Conservation (phyloP, 805 yeast species). For the Kazachstania africana region DNA sequence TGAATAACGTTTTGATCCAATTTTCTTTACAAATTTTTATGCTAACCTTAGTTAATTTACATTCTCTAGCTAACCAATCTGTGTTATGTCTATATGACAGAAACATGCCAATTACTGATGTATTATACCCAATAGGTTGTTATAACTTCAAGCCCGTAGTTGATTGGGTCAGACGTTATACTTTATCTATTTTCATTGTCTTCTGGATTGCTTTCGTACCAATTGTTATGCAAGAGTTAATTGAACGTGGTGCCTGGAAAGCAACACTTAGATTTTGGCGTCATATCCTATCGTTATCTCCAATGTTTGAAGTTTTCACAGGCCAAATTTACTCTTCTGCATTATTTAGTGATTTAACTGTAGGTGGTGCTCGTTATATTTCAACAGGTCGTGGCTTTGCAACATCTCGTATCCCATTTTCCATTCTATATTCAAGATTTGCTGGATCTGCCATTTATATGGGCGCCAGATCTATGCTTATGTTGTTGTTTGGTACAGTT, state of each 20-base stretch:
- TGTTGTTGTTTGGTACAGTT: slow-evolving; percentile 61
- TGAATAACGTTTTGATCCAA: slow-evolving; percentile 69
- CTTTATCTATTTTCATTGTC: slow-evolving; percentile 69
- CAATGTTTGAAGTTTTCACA: slow-evolving; percentile 74
- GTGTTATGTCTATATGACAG: slow-evolving; percentile 56
- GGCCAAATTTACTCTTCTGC: slow-evolving; percentile 71
- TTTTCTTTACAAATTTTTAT: slow-evolving; percentile 63
- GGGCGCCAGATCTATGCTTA: slow-evolving; percentile 70
- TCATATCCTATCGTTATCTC: slow-evolving; percentile 61
- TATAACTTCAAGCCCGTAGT: slow-evolving; percentile 62
- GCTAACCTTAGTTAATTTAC: slow-evolving; percentile 58
- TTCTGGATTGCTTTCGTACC: slow-evolving; percentile 75
- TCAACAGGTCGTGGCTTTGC: slow-evolving; percentile 88
- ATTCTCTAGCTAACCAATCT: slow-evolving; percentile 62
- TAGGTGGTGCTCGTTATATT: slow-evolving; percentile 82
- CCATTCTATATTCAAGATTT: slow-evolving; percentile 63
- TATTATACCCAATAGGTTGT: slow-evolving; percentile 57
- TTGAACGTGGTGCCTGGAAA: slow-evolving; percentile 73
- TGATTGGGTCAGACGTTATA: slow-evolving; percentile 75
- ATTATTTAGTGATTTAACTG: slow-evolving; percentile 54
- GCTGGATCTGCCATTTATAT: slow-evolving; percentile 74
- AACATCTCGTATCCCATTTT: slow-evolving; percentile 66
- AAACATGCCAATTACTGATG: slow-evolving; percentile 56
- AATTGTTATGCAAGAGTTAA: slow-evolving; percentile 64
- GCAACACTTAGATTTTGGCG: slow-evolving; percentile 57